phyloP scores from a whole-genome alignment of 2,329 filamentous ascomycete genomes.

The Alternaria tenuissima region DNA sequence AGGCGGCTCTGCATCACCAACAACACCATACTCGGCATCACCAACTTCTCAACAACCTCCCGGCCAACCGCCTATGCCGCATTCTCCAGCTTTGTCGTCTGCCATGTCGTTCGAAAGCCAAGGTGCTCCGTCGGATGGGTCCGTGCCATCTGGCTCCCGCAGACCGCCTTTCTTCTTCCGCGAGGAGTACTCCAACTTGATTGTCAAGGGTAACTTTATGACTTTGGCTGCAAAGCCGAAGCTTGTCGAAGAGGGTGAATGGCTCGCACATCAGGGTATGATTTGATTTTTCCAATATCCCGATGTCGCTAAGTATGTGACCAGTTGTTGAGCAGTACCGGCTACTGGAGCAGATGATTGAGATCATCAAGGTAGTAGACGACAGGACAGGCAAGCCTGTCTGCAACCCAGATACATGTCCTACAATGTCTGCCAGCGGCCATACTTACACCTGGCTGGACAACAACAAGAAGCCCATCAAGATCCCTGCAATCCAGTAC shows the following conservation, averaged over 20 bases:
- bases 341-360: slow-evolving; percentile 86
- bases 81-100: slow-evolving; percentile 46
- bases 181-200: slow-evolving; percentile 78
- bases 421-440: slow-evolving; percentile 92
- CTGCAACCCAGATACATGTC: slow-evolving; percentile 84
- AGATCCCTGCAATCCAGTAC: slow-evolving; percentile 91
- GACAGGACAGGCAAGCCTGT: slow-evolving; percentile 75
- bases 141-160: slow-evolving; percentile 61
- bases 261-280: slow-evolving; percentile 92
- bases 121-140: slow-evolving; percentile 52
- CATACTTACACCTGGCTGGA: slow-evolving; percentile 98
- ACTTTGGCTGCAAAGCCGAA: slow-evolving; percentile 91
- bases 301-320: slow-evolving; percentile 35
- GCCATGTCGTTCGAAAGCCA: slow-evolving; percentile 73
- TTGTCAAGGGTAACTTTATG: slow-evolving; percentile 98
- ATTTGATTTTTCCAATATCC: slow-evolving; percentile 51
- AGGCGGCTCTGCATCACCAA: slow-evolving; percentile 49
- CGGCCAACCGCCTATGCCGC: slow-evolving; percentile 47
- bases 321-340: slow-evolving; percentile 92
- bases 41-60: slow-evolving; percentile 46
- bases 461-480: slow-evolving; percentile 83
- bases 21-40: slow-evolving; percentile 44
- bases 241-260: slow-evolving; percentile 92
- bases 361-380: slow-evolving; percentile 86
- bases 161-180: slow-evolving; percentile 79